Base-by-base conservation (phyloP, 306 rosid genomes). In the Trifolium repens region DNA sequence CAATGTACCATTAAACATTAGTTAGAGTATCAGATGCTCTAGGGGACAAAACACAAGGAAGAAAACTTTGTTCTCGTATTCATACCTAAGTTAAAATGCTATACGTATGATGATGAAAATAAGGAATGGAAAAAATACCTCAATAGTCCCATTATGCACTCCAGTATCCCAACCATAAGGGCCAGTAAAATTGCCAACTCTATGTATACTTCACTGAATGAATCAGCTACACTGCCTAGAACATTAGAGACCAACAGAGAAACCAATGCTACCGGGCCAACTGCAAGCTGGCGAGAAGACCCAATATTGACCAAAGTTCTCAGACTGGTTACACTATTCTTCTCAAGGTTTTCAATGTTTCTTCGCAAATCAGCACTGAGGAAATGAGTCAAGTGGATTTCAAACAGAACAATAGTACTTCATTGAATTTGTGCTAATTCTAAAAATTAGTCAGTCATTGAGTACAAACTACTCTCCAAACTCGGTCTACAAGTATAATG, bases 231-330 rank as follows among this genome's bases (percentile, higher is more conserved):
- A 73, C 87, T 80, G 83, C 96, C 65, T 61, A 94, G 86, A 75
- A 92, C 96, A 73, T 94, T 92, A 9, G 76, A 66, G 72, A 90
- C 96, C 79, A 94, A 84, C 71, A 94, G 97, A 76, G 99, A 94
- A 85, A 94, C 96, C 89, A 94, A 86, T n/a, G 99, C 99, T 34
- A 94, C 99, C 1, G 97, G 99, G 27, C 99, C 99, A 75, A 94
- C 99, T 53, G 98, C 98, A 78, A 94, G 97, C 92, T 94, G 97
- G 71, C 97, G 97, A 62, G 98, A 94, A 30, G 97, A 94, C 46
- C 97, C 99, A 77, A 94, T 85, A 87, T 94, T 92, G 82, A 91
- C 97, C 90, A 89, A 42, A 6, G 96, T 90, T 84, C 87, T 84
- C 39, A 94, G 89, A 87, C 87, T 88, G 80, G 96, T 89, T 63